Evolutionary conservation across 1,139 yeast species (phyloP).

Genomic region (Kazachstania sp.): DNA sequence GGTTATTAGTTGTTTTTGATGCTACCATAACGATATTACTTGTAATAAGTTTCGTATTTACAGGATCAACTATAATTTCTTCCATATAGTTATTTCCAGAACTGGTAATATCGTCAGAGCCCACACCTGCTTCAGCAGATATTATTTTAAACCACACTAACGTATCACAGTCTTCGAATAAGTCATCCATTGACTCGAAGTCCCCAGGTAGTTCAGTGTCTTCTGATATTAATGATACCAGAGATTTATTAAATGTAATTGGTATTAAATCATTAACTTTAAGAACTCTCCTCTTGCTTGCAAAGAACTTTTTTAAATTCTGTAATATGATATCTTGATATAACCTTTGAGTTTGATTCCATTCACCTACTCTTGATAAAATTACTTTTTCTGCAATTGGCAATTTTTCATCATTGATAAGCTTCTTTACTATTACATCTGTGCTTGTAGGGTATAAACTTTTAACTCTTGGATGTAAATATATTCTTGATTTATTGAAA

Average conservation of each 20-base stretch:
- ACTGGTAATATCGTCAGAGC: constrained; percentile 18
- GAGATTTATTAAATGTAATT: constrained; percentile 59
- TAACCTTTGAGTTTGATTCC: constrained; percentile 53
- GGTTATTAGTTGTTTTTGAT: constrained; percentile 12
- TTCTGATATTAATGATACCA: constrained; percentile 27
- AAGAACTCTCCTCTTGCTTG: constrained; percentile 49
- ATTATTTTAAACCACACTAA: constrained; percentile 77
- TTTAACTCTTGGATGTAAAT: constrained; percentile 22
- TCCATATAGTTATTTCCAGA: neutral
- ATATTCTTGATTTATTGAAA: constrained; percentile 11
- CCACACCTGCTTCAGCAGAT: constrained; percentile 30
- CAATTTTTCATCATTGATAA: constrained; percentile 36
- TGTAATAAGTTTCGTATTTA: constrained; percentile 20
- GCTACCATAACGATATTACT: constrained; percentile 13
- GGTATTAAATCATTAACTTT: constrained; percentile 61
- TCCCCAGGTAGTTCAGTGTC: constrained; percentile 7
- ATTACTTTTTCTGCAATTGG: constrained; percentile 22
- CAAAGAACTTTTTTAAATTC: constrained; percentile 56
- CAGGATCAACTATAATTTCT: constrained; percentile 18
- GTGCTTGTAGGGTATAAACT: constrained; percentile 14
- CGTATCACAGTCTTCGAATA: constrained; percentile 35
- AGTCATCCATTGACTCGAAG: constrained; percentile 31
- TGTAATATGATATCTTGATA: constrained; percentile 62
- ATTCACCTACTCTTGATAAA: constrained; percentile 23
- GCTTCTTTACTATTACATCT: constrained; percentile 22